Conservation (phyloP, 495 filamentous ascomycete species). For the Penicillium egyptiacum region DNA sequence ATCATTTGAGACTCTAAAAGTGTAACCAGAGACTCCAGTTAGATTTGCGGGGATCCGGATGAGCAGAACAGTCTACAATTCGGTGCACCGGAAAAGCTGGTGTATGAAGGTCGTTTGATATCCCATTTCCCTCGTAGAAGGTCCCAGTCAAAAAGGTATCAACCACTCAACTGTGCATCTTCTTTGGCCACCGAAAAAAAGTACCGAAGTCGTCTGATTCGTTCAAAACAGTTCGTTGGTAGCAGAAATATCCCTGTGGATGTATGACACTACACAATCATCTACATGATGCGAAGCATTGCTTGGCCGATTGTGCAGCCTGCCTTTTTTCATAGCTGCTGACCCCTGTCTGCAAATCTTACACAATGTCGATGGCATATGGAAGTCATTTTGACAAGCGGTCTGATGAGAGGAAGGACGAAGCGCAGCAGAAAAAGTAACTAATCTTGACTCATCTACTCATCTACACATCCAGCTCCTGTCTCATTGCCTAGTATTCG, state of each 20-base stretch:
- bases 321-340: slow-evolving; percentile 11
- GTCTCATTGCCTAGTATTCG: slow-evolving; percentile 17
- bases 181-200: not conserved
- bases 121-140: not conserved
- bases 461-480: slow-evolving; percentile 1
- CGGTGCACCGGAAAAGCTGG: not conserved
- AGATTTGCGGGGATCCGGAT: slow-evolving; percentile 2
- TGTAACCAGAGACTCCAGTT: not conserved
- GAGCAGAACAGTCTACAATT: slow-evolving; percentile 1
- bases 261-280: slow-evolving; percentile 25
- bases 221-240: slow-evolving; percentile 11
- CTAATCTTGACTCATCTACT: slow-evolving; percentile 6
- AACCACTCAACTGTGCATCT: not conserved
- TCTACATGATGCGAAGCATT: slow-evolving; percentile 26
- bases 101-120: not conserved
- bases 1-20: not conserved
- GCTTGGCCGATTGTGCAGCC: slow-evolving; percentile 18
- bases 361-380: slow-evolving; percentile 8
- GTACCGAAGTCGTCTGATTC: slow-evolving; percentile 13
- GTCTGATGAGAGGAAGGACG: not conserved
- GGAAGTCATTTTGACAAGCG: slow-evolving; percentile 8
- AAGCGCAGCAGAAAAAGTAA: not conserved
- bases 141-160: not conserved
- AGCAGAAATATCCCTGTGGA: slow-evolving; percentile 15
- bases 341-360: slow-evolving; percentile 13